Conservation (phyloP, 2,329 filamentous ascomycete genomes). For the Diplodia corticola region DNA sequence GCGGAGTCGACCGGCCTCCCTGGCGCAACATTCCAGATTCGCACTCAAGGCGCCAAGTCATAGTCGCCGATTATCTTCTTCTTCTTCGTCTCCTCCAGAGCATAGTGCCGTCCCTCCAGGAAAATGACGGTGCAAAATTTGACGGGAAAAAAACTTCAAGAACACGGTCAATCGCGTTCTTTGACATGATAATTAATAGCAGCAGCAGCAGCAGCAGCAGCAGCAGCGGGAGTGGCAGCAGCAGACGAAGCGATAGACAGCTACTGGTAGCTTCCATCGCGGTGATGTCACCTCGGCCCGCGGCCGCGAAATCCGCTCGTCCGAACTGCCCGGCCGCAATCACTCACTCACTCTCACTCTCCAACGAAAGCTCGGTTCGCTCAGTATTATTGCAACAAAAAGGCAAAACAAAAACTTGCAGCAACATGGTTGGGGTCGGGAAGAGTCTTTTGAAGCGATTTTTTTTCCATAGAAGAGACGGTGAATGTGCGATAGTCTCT, state of each 20-base stretch:
- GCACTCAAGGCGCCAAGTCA: slow-evolving; percentile 68
- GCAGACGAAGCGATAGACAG: background rate
- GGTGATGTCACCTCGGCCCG: background rate
- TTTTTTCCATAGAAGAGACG: background rate
- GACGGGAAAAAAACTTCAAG: background rate
- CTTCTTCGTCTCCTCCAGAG: background rate
- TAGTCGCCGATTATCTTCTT: background rate
- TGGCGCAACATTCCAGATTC: slow-evolving; percentile 91
- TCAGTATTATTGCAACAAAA: background rate
- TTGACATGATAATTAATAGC: background rate
- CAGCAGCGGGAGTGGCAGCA: background rate
- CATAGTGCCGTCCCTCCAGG: background rate
- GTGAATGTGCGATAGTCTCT: background rate
- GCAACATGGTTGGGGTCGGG: background rate
- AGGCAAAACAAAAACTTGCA: background rate
- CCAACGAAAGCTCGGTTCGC: background rate
- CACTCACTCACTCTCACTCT: background rate
- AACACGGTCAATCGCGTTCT: background rate
- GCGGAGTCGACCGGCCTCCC: slow-evolving; percentile 88
- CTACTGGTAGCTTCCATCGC: background rate
- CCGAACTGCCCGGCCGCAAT: background rate
- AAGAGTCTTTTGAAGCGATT: background rate
- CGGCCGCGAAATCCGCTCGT: background rate
- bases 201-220: background rate
- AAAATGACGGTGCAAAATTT: background rate